These are phyloP conservation scores for Pseudomassariella vexata DNA, from an alignment of 2,329 filamentous ascomycete genomes.

Conservation along the genomic window DNA sequence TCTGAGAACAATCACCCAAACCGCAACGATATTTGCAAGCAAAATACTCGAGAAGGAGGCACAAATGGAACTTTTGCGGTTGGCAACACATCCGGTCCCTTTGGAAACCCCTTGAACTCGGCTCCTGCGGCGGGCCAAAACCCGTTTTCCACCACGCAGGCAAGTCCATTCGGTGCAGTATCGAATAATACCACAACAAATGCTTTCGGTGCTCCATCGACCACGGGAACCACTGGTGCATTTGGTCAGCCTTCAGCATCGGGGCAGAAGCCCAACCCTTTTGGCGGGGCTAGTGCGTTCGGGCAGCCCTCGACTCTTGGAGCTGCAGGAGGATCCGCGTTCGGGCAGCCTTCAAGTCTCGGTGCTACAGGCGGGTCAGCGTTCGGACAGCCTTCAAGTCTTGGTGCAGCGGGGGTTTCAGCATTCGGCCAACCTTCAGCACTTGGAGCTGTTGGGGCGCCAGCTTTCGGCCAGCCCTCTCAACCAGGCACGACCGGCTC, in stretches of 20 bases:
- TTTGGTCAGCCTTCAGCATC: conserved; percentile 38
- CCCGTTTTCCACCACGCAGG: conserved; percentile 32
- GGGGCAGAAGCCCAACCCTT: conserved; percentile 16
- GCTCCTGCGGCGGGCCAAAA: conserved; percentile 24
- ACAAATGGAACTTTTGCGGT: conserved; percentile 38
- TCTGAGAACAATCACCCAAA: conserved; percentile 70
- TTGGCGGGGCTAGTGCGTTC: conserved; percentile 17
- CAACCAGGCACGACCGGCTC: conserved; percentile 20
- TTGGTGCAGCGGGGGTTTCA: conserved; percentile 9
- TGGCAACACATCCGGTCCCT: conserved; percentile 20
- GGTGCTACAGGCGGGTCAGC: conserved; percentile 5
- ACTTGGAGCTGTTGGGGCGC: conserved; percentile 17
- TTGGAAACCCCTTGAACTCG: conserved; percentile 18
- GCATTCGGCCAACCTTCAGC: conserved; percentile 35
- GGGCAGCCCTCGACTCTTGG: conserved; percentile 29
- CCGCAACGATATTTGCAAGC: conserved; percentile 57
- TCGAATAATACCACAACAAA: conserved; percentile 5
- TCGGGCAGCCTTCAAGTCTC: conserved; percentile 15
- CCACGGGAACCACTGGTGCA: conserved; percentile 22
- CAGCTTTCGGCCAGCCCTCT: conserved; percentile 25
- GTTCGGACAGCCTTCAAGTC: conserved; percentile 19
- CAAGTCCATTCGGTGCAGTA: conserved; percentile 22
- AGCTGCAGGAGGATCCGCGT: conserved; percentile 14
- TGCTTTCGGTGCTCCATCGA: conserved; percentile 11
- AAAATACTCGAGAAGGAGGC: conserved; percentile 34